Percentiles rank a stretch among this genome's conserved stretches.
These are phyloP conservation scores for Cryptosporidium sp. DNA, from an alignment of 169 alveolate genomes.

Conservation along the genomic window DNA sequence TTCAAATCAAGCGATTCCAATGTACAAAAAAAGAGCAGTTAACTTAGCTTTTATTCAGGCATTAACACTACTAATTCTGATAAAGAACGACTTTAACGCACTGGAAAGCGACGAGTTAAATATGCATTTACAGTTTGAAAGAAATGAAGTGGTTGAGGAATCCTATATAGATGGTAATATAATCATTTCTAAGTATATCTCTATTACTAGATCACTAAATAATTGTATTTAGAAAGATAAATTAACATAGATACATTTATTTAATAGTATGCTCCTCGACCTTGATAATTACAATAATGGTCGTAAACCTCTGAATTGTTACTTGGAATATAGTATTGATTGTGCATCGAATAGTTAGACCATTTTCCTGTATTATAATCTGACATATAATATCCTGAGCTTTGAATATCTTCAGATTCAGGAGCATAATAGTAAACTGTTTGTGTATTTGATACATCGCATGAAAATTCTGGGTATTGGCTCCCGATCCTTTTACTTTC, in stretches of 20 bases:
- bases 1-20: background rate
- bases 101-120: constrained; percentile 12
- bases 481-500: background rate
- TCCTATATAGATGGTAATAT: background rate
- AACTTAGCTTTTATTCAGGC: constrained; percentile 26
- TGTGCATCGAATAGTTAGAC: background rate
- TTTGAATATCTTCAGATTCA: constrained; percentile 6
- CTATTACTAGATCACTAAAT: constrained; percentile 2
- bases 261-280: background rate
- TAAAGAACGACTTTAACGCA: constrained; percentile 10
- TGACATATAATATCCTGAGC: background rate
- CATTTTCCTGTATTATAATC: background rate
- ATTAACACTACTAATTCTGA: constrained; percentile 26
- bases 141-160: background rate
- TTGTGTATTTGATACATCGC: background rate
- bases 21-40: background rate
- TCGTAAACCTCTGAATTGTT: constrained; percentile 5
- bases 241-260: background rate
- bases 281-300: constrained; percentile 12
- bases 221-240: background rate
- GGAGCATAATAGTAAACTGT: background rate
- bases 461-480: background rate
- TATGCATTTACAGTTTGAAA: constrained; percentile 10
- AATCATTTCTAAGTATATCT: constrained; percentile 11
- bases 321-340: constrained; percentile 6